Evolutionary conservation across 257 asterid species (phyloP).

Genomic region (Ligustrum vulgare): DNA sequence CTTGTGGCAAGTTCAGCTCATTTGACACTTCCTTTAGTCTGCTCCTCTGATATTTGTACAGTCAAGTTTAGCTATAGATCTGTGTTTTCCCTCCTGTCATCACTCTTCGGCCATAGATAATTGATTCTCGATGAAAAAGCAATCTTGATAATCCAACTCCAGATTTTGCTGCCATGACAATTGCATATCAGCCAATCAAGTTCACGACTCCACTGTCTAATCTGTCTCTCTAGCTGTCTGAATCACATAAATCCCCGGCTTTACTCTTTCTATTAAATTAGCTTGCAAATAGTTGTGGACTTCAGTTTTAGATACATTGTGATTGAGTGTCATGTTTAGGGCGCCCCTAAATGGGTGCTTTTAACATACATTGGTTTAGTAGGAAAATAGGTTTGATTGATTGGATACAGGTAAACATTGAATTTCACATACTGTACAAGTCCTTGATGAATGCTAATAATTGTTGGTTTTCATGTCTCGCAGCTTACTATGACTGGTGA

Average conservation of each 20-base stretch:
- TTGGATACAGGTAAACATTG: background rate
- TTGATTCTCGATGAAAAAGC: background rate
- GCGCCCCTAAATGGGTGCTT: background rate
- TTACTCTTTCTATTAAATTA: background rate
- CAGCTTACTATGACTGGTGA: conserved; percentile 86
- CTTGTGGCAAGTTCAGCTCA: background rate
- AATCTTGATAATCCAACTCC: background rate
- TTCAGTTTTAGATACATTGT: background rate
- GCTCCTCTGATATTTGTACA: background rate
- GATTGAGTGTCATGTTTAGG: conserved; percentile 2
- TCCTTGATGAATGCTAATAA: conserved; percentile 27
- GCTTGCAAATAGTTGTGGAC: background rate
- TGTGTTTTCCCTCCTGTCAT: background rate
- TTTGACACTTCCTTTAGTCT: background rate
- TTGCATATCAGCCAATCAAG: background rate
- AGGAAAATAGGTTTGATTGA: conserved; percentile 17
- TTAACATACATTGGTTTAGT: background rate
- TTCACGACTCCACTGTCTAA: background rate
- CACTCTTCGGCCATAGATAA: background rate
- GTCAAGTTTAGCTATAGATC: background rate
- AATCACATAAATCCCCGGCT: background rate
- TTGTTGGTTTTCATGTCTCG: conserved; percentile 31
- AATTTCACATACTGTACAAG: conserved; percentile 8
- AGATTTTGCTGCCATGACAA: background rate
- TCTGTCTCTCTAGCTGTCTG: background rate